Evolutionary conservation across 106 monocot species (phyloP).

Genomic region (Iris macrosiphon): DNA sequence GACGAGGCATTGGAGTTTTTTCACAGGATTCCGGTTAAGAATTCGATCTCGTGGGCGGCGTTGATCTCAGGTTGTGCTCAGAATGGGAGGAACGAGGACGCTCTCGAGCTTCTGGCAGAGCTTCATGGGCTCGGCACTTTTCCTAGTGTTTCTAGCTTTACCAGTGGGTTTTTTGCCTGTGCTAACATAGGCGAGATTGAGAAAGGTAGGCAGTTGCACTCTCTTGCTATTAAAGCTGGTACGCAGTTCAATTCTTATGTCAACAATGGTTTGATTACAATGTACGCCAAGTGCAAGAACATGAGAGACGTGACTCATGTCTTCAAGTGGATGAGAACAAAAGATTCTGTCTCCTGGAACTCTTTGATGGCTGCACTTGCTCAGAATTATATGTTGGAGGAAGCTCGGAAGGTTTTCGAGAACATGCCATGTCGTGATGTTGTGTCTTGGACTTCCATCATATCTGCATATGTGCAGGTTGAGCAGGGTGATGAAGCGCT

Average conservation of each 20-base stretch:
- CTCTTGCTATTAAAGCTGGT: constrained; percentile 58
- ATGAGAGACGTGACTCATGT: constrained; percentile 21
- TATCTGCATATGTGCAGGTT: constrained; percentile 56
- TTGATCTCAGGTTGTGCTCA: constrained; percentile 54
- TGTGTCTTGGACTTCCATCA: constrained; percentile 70
- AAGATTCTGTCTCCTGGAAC: constrained; percentile 66
- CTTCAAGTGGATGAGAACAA: constrained; percentile 42
- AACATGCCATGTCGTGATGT: constrained; percentile 43
- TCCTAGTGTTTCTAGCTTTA: constrained; percentile 45
- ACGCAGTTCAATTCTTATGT: constrained; percentile 52
- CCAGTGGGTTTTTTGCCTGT: constrained; percentile 54
- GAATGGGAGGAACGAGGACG: constrained; percentile 43
- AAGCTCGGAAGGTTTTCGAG: constrained; percentile 45
- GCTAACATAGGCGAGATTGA: constrained; percentile 40
- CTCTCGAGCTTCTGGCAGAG: constrained; percentile 34
- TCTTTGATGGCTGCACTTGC: constrained; percentile 42
- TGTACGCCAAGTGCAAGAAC: constrained; percentile 62
- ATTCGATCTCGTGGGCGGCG: constrained; percentile 46
- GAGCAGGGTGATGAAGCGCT: constrained; percentile 38
- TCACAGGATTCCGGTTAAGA: constrained; percentile 34
- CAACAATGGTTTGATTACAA: constrained; percentile 47
- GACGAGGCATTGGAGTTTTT: constrained; percentile 42
- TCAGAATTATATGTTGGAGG: constrained; percentile 38
- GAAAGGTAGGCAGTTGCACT: constrained; percentile 48
- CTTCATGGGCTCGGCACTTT: constrained; percentile 36